Evolutionary conservation across 495 filamentous ascomycete species (phyloP).

Genomic region (Neurospora sp.): DNA sequence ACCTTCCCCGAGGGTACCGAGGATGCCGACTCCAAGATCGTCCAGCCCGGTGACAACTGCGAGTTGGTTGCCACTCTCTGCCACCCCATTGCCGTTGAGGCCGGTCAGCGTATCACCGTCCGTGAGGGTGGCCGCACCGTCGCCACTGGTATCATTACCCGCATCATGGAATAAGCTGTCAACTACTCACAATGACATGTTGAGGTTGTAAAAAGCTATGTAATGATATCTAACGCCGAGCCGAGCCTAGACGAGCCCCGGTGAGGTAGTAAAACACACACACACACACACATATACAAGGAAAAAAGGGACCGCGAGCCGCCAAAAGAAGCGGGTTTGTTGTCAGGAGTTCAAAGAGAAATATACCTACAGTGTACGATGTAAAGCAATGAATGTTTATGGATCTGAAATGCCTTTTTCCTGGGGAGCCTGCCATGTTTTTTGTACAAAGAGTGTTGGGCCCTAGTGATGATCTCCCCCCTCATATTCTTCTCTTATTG

Average conservation of each 20-base stretch:
- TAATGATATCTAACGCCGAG: background rate
- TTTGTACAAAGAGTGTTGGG: constrained; percentile 3
- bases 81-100: constrained; percentile 74
- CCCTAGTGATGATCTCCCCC: constrained; percentile 15
- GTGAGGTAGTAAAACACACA: background rate
- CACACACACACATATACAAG: background rate
- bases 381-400: constrained; percentile 12
- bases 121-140: constrained; percentile 92
- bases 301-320: background rate
- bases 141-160: constrained; percentile 82
- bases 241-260: background rate
- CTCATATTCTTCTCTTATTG: constrained; percentile 21
- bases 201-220: background rate
- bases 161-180: constrained; percentile 55
- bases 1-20: constrained; percentile 69
- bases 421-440: constrained; percentile 8
- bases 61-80: constrained; percentile 83
- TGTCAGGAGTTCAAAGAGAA: background rate
- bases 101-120: constrained; percentile 89
- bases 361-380: constrained; percentile 7
- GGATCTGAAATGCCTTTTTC: constrained; percentile 1
- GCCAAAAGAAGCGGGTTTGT: background rate
- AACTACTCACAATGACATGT: background rate
- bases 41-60: constrained; percentile 97
- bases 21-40: constrained; percentile 55